These are phyloP conservation scores for Lentinula detonsa DNA, from an alignment of 768 basidiomycete species.

Conservation along the genomic window DNA sequence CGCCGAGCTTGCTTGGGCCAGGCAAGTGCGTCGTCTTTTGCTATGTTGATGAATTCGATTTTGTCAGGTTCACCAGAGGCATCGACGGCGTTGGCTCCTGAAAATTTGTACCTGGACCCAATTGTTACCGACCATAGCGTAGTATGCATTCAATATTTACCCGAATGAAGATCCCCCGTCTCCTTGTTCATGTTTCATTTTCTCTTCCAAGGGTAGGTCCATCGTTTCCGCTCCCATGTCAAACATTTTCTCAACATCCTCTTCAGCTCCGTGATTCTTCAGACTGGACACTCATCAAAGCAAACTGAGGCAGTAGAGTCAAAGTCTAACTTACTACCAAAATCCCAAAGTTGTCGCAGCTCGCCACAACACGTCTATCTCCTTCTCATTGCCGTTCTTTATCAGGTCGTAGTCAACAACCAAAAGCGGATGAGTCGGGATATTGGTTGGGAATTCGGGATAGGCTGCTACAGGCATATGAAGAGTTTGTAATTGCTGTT, in stretches of 20 bases:
- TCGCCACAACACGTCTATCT: constrained; percentile 33
- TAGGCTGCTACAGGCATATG: constrained; percentile 4
- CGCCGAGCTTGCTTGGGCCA: constrained; percentile 33
- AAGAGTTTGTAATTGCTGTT: not conserved
- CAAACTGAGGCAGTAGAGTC: not conserved
- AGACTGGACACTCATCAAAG: constrained; percentile 18
- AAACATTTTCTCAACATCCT: constrained; percentile 32
- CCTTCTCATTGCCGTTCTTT: constrained; percentile 23
- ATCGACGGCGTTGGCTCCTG: constrained; percentile 36
- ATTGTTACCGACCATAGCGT: not conserved
- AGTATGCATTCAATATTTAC: constrained; percentile 10
- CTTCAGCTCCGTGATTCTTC: constrained; percentile 36
- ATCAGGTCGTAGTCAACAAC: constrained; percentile 37
- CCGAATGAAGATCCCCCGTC: constrained; percentile 33
- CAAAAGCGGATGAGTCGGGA: constrained; percentile 34
- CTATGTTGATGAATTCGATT: constrained; percentile 24
- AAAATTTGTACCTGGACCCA: constrained; percentile 33
- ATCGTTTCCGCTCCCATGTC: constrained; percentile 35
- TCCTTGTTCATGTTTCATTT: constrained; percentile 37
- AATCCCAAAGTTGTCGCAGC: constrained; percentile 41
- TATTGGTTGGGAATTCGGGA: constrained; percentile 34
- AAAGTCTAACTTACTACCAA: constrained; percentile 35
- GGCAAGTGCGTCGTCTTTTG: constrained; percentile 40
- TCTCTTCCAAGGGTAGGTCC: constrained; percentile 33
- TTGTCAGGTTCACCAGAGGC: constrained; percentile 34